A percentile compares a stretch with the other conserved stretches of the same genome.
These are phyloP conservation scores for Tricholoma sp. DNA, from an alignment of 768 basidiomycete species.

Conservation along the genomic window DNA sequence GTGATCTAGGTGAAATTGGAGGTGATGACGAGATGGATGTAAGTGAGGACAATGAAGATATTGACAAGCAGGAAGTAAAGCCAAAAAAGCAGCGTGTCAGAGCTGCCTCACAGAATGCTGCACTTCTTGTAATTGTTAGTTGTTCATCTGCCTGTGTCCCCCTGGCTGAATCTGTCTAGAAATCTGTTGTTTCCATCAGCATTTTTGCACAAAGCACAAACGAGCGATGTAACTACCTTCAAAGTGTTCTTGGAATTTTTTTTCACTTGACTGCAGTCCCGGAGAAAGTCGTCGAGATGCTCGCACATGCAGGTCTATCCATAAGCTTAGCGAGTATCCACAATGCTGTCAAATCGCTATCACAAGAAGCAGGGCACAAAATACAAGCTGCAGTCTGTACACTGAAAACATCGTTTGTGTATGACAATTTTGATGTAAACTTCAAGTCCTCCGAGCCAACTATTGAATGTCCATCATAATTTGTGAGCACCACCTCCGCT, in stretches of 20 bases:
- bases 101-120: too few species aligned
- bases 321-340: constrained; percentile 17
- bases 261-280: constrained; percentile 29
- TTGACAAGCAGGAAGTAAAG: too few species aligned
- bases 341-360: too few species aligned
- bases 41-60: background rate
- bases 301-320: constrained; percentile 18
- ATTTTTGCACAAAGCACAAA: too few species aligned
- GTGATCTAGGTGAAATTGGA: too few species aligned
- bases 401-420: constrained; percentile 20
- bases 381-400: constrained; percentile 15
- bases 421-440: too few species aligned
- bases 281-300: constrained; percentile 20
- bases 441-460: constrained; percentile 21
- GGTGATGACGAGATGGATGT: background rate
- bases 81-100: too few species aligned
- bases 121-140: too few species aligned
- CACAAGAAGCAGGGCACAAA: constrained; percentile 9
- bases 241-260: too few species aligned
- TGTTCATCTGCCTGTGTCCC: background rate
- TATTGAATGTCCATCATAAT: constrained; percentile 16
- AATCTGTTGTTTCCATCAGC: background rate
- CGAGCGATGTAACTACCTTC: too few species aligned
- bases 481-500: constrained; percentile 25
- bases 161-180: background rate